Evolutionary conservation across 495 filamentous ascomycete species (phyloP).

Genomic region (Tuber aestivum): DNA sequence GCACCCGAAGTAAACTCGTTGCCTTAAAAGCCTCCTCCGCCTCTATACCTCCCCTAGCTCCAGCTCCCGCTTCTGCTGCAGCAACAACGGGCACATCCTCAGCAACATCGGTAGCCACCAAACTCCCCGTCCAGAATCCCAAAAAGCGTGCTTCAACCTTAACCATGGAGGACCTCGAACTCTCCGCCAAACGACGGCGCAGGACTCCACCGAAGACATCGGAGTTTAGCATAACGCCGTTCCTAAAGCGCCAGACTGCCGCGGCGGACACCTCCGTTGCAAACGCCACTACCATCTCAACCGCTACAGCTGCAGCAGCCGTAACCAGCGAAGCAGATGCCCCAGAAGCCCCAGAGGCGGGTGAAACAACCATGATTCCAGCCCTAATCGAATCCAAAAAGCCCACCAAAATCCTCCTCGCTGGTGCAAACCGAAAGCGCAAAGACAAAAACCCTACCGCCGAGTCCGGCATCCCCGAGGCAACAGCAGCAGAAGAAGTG

Average conservation of each 20-base stretch:
- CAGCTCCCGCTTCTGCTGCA: neutral
- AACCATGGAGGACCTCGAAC: constrained; percentile 35
- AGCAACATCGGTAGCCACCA: constrained; percentile 4
- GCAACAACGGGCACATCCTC: neutral
- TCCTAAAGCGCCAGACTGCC: constrained; percentile 33
- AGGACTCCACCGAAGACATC: constrained; percentile 22
- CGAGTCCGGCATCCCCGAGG: neutral
- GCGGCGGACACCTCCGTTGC: constrained; percentile 4
- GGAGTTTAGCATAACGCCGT: constrained; percentile 40
- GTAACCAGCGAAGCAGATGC: neutral
- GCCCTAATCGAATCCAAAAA: constrained; percentile 19
- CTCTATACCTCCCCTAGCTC: neutral
- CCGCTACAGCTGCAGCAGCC: constrained; percentile 14
- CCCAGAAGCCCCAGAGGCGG: constrained; percentile 4
- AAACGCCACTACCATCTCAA: constrained; percentile 13
- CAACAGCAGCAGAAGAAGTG: constrained; percentile 24
- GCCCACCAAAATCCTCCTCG: constrained; percentile 33
- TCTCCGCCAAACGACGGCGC: constrained; percentile 25
- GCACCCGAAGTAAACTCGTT: constrained; percentile 45
- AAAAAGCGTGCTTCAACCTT: constrained; percentile 23
- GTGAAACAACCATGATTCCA: constrained; percentile 22
- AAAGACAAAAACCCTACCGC: constrained; percentile 12
- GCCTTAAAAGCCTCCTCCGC: constrained; percentile 1
- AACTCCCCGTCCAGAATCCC: constrained; percentile 8
- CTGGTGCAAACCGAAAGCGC: constrained; percentile 32